Evolutionary conservation across 2,329 filamentous ascomycete genomes (phyloP).

Genomic region (Hymenotorrendiella dingleyae): DNA sequence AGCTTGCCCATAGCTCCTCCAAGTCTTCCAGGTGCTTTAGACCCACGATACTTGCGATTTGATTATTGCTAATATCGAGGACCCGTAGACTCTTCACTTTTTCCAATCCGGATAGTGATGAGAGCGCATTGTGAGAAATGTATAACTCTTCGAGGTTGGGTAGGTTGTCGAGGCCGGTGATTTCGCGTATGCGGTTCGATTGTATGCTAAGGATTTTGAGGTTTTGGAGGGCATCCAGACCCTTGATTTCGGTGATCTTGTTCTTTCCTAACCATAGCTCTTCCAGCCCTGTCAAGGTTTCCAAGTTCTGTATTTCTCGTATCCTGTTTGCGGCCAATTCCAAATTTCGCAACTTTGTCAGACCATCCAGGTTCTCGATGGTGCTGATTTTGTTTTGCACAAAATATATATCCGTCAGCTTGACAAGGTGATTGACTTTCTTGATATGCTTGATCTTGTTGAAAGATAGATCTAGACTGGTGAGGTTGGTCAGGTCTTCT

Average conservation of each 20-base stretch:
- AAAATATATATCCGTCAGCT: conserved; percentile 81
- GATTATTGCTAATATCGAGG: conserved; percentile 87
- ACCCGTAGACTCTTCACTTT: conserved; percentile 61
- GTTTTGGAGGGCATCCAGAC: conserved; percentile 68
- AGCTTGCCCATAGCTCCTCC: conserved; percentile 92
- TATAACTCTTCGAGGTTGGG: conserved; percentile 85
- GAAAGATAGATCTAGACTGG: conserved; percentile 84
- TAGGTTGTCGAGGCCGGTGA: conserved; percentile 69
- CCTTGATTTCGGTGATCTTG: conserved; percentile 80
- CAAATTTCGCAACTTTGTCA: conserved; percentile 71
- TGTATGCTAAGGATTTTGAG: conserved; percentile 89
- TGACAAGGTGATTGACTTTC: conserved; percentile 68
- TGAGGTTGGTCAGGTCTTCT: conserved; percentile 70
- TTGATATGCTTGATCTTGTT: conserved; percentile 99
- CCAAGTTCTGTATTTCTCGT: conserved; percentile 79
- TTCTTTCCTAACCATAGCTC: conserved; percentile 95
- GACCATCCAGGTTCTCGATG: conserved; percentile 76
- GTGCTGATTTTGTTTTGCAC: conserved; percentile 89
- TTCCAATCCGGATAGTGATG: conserved; percentile 65
- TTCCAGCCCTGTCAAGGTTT: conserved; percentile 69
- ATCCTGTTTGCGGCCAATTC: conserved; percentile 93
- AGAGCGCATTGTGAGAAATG: conserved; percentile 89
- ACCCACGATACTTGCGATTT: conserved; percentile 68
- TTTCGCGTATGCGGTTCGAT: conserved; percentile 80
- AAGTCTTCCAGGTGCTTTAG: conserved; percentile 63